phyloP scores from a whole-genome alignment of 257 asterid species.

The Solanum phureja region DNA sequence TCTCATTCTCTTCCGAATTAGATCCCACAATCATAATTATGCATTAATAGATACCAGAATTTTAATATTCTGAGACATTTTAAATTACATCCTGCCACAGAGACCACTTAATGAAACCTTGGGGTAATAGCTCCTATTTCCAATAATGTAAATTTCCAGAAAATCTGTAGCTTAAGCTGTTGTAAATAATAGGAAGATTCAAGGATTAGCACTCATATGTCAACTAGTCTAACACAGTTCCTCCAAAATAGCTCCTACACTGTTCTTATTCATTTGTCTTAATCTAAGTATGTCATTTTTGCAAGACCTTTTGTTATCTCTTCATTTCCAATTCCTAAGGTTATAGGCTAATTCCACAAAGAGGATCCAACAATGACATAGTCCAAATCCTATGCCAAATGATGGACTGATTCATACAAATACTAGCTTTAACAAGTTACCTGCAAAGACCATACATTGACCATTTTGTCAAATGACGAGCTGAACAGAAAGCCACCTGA shows the following conservation, averaged over 20 bases:
- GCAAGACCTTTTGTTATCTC: not conserved
- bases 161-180: not conserved
- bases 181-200: not conserved
- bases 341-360: not conserved
- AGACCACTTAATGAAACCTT: not conserved
- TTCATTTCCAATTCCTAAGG: not conserved
- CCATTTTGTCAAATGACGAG: conserved; percentile 75
- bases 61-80: not conserved
- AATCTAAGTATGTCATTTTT: not conserved
- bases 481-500: conserved; percentile 89
- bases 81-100: not conserved
- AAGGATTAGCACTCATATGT: not conserved
- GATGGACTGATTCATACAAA: not conserved
- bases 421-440: conserved; percentile 21
- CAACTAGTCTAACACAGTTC: not conserved
- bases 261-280: not conserved
- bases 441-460: conserved; percentile 86
- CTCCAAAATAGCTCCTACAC: not conserved
- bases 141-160: not conserved
- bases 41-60: not conserved
- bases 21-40: not conserved
- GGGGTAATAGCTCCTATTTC: not conserved
- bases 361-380: not conserved
- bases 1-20: not conserved
- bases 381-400: not conserved